A percentile compares a stretch with the other conserved stretches of the same genome.
Conservation (phyloP, 805 yeast species). For the Nakazawaea holstii region DNA sequence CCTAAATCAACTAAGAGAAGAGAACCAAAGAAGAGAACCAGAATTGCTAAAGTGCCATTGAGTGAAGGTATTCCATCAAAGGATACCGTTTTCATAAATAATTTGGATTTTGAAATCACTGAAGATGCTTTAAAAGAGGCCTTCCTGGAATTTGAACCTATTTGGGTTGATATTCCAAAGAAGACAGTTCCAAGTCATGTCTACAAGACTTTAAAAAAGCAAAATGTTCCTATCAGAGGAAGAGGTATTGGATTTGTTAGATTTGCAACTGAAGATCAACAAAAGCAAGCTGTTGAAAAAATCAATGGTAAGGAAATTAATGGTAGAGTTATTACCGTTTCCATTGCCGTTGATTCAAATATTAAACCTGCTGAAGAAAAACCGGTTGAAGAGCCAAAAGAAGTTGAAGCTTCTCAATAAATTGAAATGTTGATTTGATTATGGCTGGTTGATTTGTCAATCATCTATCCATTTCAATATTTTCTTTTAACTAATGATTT, state of each 20-base stretch:
- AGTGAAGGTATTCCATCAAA: constrained; percentile 49
- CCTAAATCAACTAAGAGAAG: constrained; percentile 11
- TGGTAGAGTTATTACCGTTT: constrained; percentile 63
- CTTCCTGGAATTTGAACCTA: constrained; percentile 44
- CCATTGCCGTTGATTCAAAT: constrained; percentile 65
- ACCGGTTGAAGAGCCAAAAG: background rate
- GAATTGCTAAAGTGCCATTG: constrained; percentile 20
- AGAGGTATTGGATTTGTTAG: constrained; percentile 65
- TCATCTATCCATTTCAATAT: too few relatives aligned
- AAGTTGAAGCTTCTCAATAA: background rate
- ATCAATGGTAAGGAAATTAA: constrained; percentile 62
- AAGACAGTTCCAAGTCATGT: constrained; percentile 39
- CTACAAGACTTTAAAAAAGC: constrained; percentile 36
- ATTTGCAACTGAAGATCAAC: constrained; percentile 40
- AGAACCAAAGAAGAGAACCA: constrained; percentile 17
- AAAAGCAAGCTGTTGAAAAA: constrained; percentile 47
- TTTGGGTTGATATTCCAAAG: constrained; percentile 56
- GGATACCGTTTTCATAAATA: constrained; percentile 57
- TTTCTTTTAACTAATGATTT: too few relatives aligned
- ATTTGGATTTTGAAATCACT: constrained; percentile 48
- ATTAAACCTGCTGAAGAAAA: background rate
- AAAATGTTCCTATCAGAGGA: constrained; percentile 39
- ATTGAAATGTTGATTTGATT: too few relatives aligned
- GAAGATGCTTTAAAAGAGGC: constrained; percentile 38
- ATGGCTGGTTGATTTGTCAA: too few relatives aligned